Percentiles rank a stretch among this genome's conserved stretches.
phyloP scores from a whole-genome alignment of 805 yeast species.

The Yarrowia sp. region DNA sequence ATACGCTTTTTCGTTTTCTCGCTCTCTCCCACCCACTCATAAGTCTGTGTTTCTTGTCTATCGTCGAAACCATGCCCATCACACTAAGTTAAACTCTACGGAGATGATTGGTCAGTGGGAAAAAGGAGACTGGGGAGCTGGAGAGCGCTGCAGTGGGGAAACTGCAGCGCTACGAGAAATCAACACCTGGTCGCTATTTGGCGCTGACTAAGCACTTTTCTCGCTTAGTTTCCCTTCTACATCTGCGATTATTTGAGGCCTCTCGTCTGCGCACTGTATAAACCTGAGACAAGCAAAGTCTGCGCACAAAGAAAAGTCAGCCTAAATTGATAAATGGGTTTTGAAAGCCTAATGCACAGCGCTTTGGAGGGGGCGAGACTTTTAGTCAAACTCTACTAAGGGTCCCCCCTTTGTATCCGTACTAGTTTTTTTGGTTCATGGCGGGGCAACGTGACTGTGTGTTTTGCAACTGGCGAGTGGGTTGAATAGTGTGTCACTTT shows the following conservation, averaged over 20 bases:
- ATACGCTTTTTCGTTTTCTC: no score
- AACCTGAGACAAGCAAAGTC: slow-evolving; percentile 17
- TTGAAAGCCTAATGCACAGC: background rate
- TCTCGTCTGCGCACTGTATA: slow-evolving; percentile 30
- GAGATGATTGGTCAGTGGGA: background rate
- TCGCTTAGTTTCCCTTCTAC: no score
- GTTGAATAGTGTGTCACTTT: background rate
- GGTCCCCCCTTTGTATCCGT: background rate
- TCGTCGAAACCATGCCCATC: slow-evolving; percentile 27
- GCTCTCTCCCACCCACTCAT: no score
- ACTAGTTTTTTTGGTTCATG: background rate
- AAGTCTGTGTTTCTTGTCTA: background rate
- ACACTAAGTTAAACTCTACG: slow-evolving; percentile 20
- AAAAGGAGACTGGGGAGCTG: no score
- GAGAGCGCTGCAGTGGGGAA: no score
- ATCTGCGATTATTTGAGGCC: no score
- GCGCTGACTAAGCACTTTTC: no score
- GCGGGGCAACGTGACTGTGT: slow-evolving; percentile 14
- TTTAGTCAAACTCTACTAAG: no score
- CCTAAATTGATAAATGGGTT: slow-evolving; percentile 6
- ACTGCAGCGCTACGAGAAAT: no score
- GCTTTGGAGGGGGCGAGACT: background rate
- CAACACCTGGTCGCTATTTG: no score
- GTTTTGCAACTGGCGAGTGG: background rate
- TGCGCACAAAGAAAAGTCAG: background rate